phyloP scores from a whole-genome alignment of 176 grass and related monocot genomes.

The Leersia perrieri region DNA sequence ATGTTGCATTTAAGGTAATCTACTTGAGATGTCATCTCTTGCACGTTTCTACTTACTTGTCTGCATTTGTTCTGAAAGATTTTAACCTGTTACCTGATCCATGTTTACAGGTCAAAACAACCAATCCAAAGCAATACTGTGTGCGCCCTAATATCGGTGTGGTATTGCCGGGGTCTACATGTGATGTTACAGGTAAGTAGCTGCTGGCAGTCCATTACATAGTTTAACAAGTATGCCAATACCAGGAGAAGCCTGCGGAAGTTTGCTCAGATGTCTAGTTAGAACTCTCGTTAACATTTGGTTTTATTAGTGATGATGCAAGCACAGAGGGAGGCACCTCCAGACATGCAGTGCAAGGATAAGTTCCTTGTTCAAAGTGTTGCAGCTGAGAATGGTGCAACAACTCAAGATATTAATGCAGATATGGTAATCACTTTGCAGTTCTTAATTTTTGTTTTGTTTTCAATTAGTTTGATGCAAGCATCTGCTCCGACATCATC shows the following conservation, averaged over 20 bases:
- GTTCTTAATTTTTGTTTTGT: slow-evolving; percentile 6
- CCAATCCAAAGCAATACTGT: slow-evolving; percentile 96
- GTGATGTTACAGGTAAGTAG: slow-evolving; percentile 97
- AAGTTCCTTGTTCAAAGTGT: slow-evolving; percentile 97
- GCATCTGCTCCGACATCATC: neutral
- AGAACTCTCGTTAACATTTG: slow-evolving; percentile 3
- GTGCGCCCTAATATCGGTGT: slow-evolving; percentile 91
- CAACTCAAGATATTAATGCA: slow-evolving; percentile 64
- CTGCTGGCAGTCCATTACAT: slow-evolving; percentile 5
- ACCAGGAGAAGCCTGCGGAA: neutral
- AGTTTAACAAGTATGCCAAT: slow-evolving; percentile 2
- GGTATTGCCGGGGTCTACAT: slow-evolving; percentile 67
- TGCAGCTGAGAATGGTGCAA: slow-evolving; percentile 54
- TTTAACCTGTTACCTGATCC: slow-evolving; percentile 2
- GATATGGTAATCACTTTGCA: slow-evolving; percentile 51
- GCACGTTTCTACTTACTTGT: neutral
- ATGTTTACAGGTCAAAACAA: slow-evolving; percentile 84
- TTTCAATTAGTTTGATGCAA: neutral
- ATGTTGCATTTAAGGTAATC: slow-evolving; percentile 92
- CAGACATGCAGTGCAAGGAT: slow-evolving; percentile 87
- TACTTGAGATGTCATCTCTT: neutral
- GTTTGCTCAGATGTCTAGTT: neutral
- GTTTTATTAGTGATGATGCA: slow-evolving; percentile 79
- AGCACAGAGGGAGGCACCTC: slow-evolving; percentile 77
- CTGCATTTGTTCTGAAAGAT: neutral